phyloP scores from a whole-genome alignment of 75 land plant species.

The Pinus tabuliformis region DNA sequence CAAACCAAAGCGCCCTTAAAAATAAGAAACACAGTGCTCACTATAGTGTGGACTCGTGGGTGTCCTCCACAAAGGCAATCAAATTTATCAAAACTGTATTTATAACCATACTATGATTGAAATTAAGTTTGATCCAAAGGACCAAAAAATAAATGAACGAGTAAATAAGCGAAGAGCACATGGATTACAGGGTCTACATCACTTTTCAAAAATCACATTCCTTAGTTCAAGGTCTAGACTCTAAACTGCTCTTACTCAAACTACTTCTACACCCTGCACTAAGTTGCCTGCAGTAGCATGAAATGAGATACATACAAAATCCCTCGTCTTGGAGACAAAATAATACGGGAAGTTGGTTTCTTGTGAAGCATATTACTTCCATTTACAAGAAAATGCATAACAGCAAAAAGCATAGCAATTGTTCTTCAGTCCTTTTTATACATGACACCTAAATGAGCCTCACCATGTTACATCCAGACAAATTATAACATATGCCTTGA shows the following conservation, averaged over 20 bases:
- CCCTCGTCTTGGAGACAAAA: not conserved
- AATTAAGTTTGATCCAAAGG: not conserved
- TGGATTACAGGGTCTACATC: not conserved
- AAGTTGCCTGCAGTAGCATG: not conserved
- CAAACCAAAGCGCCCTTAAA: not conserved
- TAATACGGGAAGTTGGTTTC: not conserved
- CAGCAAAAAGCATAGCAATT: not conserved
- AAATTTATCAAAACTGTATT: not conserved
- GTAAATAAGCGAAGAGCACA: too few relatives aligned
- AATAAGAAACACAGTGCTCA: not conserved
- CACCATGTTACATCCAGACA: too few relatives aligned
- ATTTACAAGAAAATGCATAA: not conserved
- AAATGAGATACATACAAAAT: not conserved
- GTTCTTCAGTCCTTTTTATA: too few relatives aligned
- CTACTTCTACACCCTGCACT: not conserved
- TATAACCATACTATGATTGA: not conserved
- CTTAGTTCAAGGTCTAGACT: not conserved
- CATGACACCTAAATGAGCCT: too few relatives aligned
- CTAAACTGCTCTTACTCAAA: not conserved
- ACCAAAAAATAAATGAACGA: not conserved
- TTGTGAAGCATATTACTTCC: not conserved
- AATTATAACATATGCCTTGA: too few relatives aligned
- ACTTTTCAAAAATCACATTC: not conserved
- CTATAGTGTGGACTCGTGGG: not conserved
- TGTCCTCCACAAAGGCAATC: not conserved